phyloP scores from a whole-genome alignment of 73 alveolate species.

The Vitrella brassicaformis region DNA sequence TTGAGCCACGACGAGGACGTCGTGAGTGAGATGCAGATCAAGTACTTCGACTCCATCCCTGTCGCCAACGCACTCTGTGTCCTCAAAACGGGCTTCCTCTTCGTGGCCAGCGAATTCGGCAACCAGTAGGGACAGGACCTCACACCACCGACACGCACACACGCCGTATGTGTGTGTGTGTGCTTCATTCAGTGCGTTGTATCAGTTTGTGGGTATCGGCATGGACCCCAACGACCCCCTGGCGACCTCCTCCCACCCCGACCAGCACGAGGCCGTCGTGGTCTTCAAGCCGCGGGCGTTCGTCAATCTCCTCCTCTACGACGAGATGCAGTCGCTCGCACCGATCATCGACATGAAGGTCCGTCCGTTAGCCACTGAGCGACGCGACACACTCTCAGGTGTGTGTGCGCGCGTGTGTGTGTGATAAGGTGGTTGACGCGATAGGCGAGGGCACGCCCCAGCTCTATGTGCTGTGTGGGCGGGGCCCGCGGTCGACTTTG shows the following conservation, averaged over 20 bases:
- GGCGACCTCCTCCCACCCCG: conserved; percentile 53
- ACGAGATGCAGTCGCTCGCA: conserved; percentile 31
- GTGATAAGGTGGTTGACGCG: conserved; percentile 66
- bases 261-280: conserved; percentile 16
- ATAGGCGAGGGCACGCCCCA: conserved; percentile 83
- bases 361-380: too few relatives aligned
- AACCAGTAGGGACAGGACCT: too few relatives aligned
- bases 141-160: too few relatives aligned
- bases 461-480: conserved; percentile 84
- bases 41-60: conserved; percentile 84
- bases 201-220: conserved; percentile 62
- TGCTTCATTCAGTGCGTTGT: too few relatives aligned
- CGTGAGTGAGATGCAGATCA: conserved; percentile 47
- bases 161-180: too few relatives aligned
- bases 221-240: conserved; percentile 66
- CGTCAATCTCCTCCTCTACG: conserved; percentile 23
- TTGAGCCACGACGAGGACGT: conserved; percentile 27
- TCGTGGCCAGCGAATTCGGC: conserved; percentile 89
- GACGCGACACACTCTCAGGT: too few relatives aligned
- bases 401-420: too few relatives aligned
- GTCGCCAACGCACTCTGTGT: conserved; percentile 77
- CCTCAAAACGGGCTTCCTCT: conserved; percentile 69
- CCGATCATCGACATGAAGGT: conserved; percentile 81
- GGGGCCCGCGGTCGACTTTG: conserved; percentile 76
- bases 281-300: conserved; percentile 47